Evolutionary conservation across 2,329 filamentous ascomycete species (phyloP).

Genomic region (Fusarium coicis): DNA sequence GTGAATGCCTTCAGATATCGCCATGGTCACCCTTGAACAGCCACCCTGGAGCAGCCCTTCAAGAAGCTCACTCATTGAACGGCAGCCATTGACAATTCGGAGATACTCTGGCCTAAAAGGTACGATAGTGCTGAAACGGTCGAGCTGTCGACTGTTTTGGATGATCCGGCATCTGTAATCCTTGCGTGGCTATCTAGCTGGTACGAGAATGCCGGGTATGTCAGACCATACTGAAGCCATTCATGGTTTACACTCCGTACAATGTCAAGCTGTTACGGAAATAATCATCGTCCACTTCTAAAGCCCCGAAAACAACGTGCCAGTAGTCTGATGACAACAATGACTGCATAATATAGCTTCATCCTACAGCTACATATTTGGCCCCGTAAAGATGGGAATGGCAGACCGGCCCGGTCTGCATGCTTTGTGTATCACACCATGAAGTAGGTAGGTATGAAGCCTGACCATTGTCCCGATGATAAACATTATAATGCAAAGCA

Average conservation of each 20-base stretch:
- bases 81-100: neutral
- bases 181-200: slow-evolving; percentile 18
- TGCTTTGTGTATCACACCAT: slow-evolving; percentile 20
- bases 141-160: slow-evolving; percentile 14
- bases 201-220: slow-evolving; percentile 31
- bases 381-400: neutral
- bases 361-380: neutral
- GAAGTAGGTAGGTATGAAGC: neutral
- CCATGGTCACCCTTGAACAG: neutral
- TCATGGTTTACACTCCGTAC: slow-evolving; percentile 6
- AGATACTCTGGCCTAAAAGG: slow-evolving; percentile 3
- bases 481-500: neutral
- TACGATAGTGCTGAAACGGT: slow-evolving; percentile 4
- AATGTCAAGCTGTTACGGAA: slow-evolving; percentile 12
- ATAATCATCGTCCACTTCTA: slow-evolving; percentile 1
- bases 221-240: slow-evolving; percentile 40
- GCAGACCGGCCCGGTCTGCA: neutral
- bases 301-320: neutral
- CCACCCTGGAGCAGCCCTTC: slow-evolving; percentile 21
- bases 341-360: neutral
- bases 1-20: neutral
- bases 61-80: neutral
- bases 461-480: neutral
- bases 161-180: slow-evolving; percentile 1
- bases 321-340: neutral